These are phyloP conservation scores for Xylaria sp. DNA, from an alignment of 2,329 filamentous ascomycete genomes.

Conservation along the genomic window DNA sequence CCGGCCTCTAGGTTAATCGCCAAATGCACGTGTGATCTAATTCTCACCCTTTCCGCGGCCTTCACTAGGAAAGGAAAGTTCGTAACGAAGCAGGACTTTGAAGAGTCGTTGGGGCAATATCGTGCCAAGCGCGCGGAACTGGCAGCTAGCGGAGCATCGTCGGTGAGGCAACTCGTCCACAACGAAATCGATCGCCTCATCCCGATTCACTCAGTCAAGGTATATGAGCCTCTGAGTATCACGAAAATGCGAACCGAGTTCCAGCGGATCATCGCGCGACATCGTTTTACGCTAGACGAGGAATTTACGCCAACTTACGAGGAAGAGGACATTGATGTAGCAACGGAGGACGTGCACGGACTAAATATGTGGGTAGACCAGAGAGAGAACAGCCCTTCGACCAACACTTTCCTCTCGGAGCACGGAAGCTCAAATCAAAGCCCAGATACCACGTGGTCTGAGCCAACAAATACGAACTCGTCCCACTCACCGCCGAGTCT, in stretches of 20 bases:
- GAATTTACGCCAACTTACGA: conserved; percentile 31
- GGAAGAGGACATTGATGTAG: conserved; percentile 25
- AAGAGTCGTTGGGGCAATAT: conserved; percentile 37
- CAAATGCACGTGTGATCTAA: conserved; percentile 42
- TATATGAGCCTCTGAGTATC: conserved; percentile 39
- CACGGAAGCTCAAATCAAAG: conserved; percentile 22
- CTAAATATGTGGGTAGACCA: conserved; percentile 34
- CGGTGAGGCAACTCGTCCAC: conserved; percentile 35
- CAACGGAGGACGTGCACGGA: conserved; percentile 29
- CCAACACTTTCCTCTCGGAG: conserved; percentile 14
- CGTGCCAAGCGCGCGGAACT: conserved; percentile 33
- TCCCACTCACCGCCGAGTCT: conserved; percentile 24
- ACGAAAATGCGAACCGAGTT: conserved; percentile 38
- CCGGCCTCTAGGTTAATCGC: conserved; percentile 40
- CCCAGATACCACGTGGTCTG: conserved; percentile 26
- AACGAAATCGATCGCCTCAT: conserved; percentile 39
- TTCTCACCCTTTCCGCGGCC: conserved; percentile 39
- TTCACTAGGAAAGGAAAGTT: conserved; percentile 40
- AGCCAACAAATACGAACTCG: conserved; percentile 11
- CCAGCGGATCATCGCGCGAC: conserved; percentile 30
- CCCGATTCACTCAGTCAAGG: conserved; percentile 38
- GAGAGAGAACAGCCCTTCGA: conserved; percentile 25
- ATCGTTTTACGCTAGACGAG: conserved; percentile 39
- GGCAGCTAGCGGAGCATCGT: conserved; percentile 27
- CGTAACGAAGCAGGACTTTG: conserved; percentile 42